Evolutionary conservation across 305 asterid species (phyloP).

Genomic region (Striga hermonthica): DNA sequence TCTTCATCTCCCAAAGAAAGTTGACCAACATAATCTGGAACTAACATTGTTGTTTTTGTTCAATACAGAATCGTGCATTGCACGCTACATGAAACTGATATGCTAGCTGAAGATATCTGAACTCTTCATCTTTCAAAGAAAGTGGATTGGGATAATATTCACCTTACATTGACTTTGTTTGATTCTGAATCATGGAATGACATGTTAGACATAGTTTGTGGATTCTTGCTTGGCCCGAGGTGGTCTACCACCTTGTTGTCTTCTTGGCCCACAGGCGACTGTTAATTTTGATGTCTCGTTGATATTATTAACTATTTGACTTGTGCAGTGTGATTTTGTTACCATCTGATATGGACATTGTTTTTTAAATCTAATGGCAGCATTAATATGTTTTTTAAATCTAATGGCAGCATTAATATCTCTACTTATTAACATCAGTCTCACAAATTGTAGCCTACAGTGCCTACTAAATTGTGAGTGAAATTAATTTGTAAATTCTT

Average conservation of each 20-base stretch:
- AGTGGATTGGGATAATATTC: background rate
- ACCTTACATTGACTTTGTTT: background rate
- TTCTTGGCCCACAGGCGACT: no score
- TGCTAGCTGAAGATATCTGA: background rate
- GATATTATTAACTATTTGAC: background rate
- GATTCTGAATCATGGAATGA: background rate
- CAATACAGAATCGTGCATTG: background rate
- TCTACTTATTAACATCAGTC: background rate
- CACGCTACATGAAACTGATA: background rate
- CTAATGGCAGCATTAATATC: background rate
- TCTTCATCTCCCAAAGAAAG: constrained; percentile 2
- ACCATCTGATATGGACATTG: background rate
- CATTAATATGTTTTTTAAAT: background rate
- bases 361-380: background rate
- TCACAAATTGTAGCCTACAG: background rate
- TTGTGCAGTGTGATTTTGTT: no score
- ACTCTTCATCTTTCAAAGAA: constrained; percentile 1
- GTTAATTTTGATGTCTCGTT: background rate
- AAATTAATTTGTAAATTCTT: background rate
- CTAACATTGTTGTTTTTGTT: background rate
- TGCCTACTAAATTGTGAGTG: constrained; percentile 15
- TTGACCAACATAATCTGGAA: background rate
- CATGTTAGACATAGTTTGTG: background rate
- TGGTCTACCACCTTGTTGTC: no score
- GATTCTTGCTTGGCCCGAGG: no score